phyloP scores from a whole-genome alignment of 1,284 basidiomycete species.

The Rhodotorula sp. region DNA sequence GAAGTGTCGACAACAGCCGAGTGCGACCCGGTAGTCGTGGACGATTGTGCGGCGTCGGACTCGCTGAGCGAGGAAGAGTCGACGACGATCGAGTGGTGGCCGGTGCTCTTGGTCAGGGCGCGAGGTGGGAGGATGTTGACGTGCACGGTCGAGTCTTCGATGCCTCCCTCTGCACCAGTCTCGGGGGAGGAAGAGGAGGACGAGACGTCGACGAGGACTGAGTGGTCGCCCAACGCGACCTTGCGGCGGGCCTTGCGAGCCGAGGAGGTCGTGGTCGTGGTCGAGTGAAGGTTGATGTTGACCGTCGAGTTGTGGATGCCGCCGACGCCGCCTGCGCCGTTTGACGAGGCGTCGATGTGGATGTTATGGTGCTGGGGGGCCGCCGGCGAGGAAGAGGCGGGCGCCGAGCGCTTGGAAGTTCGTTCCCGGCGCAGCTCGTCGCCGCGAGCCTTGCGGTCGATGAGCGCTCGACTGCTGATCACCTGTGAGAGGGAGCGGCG shows the following conservation, averaged over 20 bases:
- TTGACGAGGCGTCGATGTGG: slow-evolving; percentile 35
- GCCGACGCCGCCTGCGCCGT: slow-evolving; percentile 20
- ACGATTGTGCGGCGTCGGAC: slow-evolving; percentile 1
- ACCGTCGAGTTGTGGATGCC: slow-evolving; percentile 38
- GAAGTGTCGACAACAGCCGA: slow-evolving; percentile 37
- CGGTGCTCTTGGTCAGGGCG: slow-evolving; percentile 24
- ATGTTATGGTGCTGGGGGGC: slow-evolving; percentile 37
- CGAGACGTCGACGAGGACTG: slow-evolving; percentile 35
- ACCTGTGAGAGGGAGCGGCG: neutral
- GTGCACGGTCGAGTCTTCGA: slow-evolving; percentile 39
- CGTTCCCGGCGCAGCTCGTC: neutral
- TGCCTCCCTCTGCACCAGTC: neutral
- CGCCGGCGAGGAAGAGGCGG: neutral
- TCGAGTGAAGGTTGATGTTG: slow-evolving; percentile 38
- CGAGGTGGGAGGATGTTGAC: slow-evolving; percentile 39
- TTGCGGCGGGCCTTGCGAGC: slow-evolving; percentile 16
- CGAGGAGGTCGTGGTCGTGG: neutral
- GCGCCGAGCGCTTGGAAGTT: neutral
- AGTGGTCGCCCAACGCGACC: slow-evolving; percentile 30
- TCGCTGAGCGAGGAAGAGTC: slow-evolving; percentile 30
- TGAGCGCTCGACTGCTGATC: slow-evolving; percentile 3
- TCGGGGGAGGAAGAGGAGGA: slow-evolving; percentile 6
- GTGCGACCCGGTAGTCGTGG: slow-evolving; percentile 26
- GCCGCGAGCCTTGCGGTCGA: neutral
- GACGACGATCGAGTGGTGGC: slow-evolving; percentile 39